These are phyloP conservation scores for Erigeron canadensis DNA, from an alignment of 129 eudicot genomes.

Conservation along the genomic window DNA sequence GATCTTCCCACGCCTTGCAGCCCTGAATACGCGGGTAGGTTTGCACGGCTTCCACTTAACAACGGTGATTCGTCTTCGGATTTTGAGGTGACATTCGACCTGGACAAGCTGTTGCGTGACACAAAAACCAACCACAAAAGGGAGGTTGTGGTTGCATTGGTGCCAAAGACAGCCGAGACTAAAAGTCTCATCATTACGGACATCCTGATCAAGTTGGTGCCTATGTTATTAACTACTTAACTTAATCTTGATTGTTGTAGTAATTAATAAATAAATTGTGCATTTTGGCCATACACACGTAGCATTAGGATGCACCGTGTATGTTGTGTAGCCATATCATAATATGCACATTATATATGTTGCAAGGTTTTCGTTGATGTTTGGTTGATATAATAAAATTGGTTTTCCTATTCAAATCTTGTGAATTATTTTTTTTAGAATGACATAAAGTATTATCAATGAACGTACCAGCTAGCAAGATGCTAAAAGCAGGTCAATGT, in stretches of 20 bases:
- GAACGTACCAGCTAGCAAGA: too few species aligned
- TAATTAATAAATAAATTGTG: too few species aligned
- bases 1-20: slow-evolving; percentile 25
- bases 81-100: slow-evolving; percentile 27
- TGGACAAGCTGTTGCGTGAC: slow-evolving; percentile 54
- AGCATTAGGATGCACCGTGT: too few species aligned
- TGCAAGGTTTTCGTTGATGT: too few species aligned
- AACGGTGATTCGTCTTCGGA: slow-evolving; percentile 17
- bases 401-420: too few species aligned
- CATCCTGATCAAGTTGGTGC: slow-evolving; percentile 39
- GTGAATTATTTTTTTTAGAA: too few species aligned
- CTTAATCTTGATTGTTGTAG: not conserved
- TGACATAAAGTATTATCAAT: too few species aligned
- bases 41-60: slow-evolving; percentile 38
- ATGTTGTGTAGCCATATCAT: too few species aligned
- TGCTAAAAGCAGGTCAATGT: too few species aligned
- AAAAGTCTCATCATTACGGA: slow-evolving; percentile 40
- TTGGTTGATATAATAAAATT: too few species aligned
- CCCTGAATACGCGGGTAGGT: slow-evolving; percentile 66
- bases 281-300: too few species aligned
- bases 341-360: too few species aligned
- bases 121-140: slow-evolving; percentile 35
- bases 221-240: not conserved
- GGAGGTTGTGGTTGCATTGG: slow-evolving; percentile 39
- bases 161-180: slow-evolving; percentile 38